phyloP scores from a whole-genome alignment of 805 yeast genomes.

The Cephaloascus fragrans region DNA sequence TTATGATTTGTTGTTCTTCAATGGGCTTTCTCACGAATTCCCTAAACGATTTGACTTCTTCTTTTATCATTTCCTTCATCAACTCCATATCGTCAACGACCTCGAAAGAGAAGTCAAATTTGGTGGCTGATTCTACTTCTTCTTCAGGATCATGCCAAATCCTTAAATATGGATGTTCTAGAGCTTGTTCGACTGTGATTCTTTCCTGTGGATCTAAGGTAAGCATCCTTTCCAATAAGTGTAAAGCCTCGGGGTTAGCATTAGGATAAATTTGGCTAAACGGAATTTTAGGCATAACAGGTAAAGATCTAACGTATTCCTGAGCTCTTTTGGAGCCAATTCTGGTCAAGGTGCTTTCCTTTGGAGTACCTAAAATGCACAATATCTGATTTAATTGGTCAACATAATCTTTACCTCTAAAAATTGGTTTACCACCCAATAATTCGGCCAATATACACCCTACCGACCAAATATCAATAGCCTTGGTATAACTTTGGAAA shows the following conservation, averaged over 20 bases:
- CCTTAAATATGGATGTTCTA: slow-evolving; percentile 78
- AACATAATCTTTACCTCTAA: slow-evolving; percentile 92
- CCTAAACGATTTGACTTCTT: slow-evolving; percentile 72
- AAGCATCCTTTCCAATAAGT: slow-evolving; percentile 66
- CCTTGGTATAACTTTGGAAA: slow-evolving; percentile 90
- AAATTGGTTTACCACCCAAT: slow-evolving; percentile 82
- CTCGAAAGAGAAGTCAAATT: slow-evolving; percentile 85
- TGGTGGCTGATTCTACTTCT: slow-evolving; percentile 73
- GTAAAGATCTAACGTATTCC: slow-evolving; percentile 80
- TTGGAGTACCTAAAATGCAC: slow-evolving; percentile 86
- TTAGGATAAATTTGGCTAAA: slow-evolving; percentile 63
- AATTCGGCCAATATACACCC: slow-evolving; percentile 91
- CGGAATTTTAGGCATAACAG: slow-evolving; percentile 74
- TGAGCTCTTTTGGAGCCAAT: slow-evolving; percentile 83
- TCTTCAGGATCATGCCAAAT: slow-evolving; percentile 93
- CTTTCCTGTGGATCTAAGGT: slow-evolving; percentile 82
- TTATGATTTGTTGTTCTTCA: slow-evolving; percentile 34
- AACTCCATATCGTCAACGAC: slow-evolving; percentile 67
- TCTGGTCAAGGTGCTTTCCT: slow-evolving; percentile 33
- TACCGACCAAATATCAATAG: slow-evolving; percentile 96
- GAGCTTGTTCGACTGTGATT: slow-evolving; percentile 81
- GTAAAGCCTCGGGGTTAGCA: slow-evolving; percentile 83
- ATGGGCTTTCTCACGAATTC: slow-evolving; percentile 74
- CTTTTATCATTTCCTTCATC: slow-evolving; percentile 68
- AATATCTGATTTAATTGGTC: slow-evolving; percentile 88